These are phyloP conservation scores for Avicennia marina DNA, from an alignment of 257 asterid genomes.

Conservation along the genomic window DNA sequence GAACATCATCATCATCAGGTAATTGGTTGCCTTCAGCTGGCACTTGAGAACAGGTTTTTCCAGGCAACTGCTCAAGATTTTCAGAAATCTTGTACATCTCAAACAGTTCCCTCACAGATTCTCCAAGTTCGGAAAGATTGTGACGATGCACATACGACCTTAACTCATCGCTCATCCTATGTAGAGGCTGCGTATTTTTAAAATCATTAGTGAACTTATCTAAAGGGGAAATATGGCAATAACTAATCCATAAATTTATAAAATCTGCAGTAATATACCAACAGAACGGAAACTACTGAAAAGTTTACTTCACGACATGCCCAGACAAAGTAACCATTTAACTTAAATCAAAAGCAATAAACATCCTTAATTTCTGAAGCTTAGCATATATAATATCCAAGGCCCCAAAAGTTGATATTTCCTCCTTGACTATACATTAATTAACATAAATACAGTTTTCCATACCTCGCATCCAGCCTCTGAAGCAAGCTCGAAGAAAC, in stretches of 20 bases:
- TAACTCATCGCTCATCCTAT: slow-evolving; percentile 67
- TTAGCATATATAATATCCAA: too few relatives aligned
- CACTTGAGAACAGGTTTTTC: slow-evolving; percentile 48
- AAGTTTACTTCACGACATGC: too few relatives aligned
- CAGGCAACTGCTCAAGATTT: slow-evolving; percentile 42
- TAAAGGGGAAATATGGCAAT: not conserved
- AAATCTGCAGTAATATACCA: too few relatives aligned
- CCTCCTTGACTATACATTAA: not conserved
- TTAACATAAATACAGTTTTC: not conserved
- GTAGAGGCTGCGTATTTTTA: slow-evolving; percentile 56
- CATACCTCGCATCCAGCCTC: slow-evolving; percentile 89
- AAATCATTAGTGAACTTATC: not conserved
- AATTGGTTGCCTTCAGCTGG: slow-evolving; percentile 50
- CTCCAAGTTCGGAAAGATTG: slow-evolving; percentile 50
- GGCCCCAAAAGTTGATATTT: too few relatives aligned
- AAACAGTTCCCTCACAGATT: slow-evolving; percentile 50
- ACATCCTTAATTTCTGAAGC: too few relatives aligned
- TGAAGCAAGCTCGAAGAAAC: slow-evolving; percentile 80
- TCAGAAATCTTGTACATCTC: slow-evolving; percentile 63
- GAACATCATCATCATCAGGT: slow-evolving; percentile 59
- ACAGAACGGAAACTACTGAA: too few relatives aligned
- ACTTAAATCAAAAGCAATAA: too few relatives aligned
- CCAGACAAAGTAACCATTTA: too few relatives aligned
- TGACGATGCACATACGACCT: slow-evolving; percentile 54
- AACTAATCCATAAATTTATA: not conserved